Percentiles rank a stretch among this genome's conserved stretches.
These are phyloP conservation scores for Myochromella boudieri DNA, from an alignment of 768 basidiomycete genomes.

Conservation along the genomic window DNA sequence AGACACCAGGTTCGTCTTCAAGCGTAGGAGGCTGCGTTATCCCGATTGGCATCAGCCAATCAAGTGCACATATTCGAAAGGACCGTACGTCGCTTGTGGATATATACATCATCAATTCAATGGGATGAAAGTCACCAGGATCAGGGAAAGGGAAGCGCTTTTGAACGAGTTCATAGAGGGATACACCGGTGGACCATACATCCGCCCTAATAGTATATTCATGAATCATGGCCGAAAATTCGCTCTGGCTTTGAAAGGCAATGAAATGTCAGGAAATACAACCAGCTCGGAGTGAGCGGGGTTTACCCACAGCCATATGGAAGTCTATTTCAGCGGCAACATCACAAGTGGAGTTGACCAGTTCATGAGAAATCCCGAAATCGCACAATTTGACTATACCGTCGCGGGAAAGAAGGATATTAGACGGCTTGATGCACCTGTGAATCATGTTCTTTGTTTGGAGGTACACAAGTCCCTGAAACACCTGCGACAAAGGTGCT, in stretches of 20 bases:
- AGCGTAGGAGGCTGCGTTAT: conserved; percentile 68
- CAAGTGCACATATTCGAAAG: background rate
- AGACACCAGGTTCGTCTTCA: conserved; percentile 66
- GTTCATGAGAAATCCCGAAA: conserved; percentile 96
- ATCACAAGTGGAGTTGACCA: conserved; percentile 87
- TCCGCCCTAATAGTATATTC: conserved; percentile 94
- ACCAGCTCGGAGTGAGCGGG: background rate
- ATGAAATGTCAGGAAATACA: conserved; percentile 13
- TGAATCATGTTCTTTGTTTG: conserved; percentile 93
- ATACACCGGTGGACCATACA: conserved; percentile 97
- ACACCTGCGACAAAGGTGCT: conserved; percentile 46
- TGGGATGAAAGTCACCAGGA: conserved; percentile 88
- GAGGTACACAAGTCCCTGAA: conserved; percentile 92
- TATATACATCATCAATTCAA: conserved; percentile 92
- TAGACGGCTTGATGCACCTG: conserved; percentile 93
- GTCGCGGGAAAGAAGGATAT: conserved; percentile 85
- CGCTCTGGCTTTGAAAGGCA: conserved; percentile 73
- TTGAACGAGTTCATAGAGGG: conserved; percentile 89
- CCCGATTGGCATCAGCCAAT: conserved; percentile 16
- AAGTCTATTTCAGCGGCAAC: conserved; percentile 98
- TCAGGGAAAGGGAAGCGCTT: conserved; percentile 96
- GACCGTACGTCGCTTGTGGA: conserved; percentile 73
- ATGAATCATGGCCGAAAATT: conserved; percentile 84
- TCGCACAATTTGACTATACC: conserved; percentile 92
- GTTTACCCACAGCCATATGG: conserved; percentile 91